phyloP scores from a whole-genome alignment of 2,329 filamentous ascomycete species.

The Grosmannia penicillata region DNA sequence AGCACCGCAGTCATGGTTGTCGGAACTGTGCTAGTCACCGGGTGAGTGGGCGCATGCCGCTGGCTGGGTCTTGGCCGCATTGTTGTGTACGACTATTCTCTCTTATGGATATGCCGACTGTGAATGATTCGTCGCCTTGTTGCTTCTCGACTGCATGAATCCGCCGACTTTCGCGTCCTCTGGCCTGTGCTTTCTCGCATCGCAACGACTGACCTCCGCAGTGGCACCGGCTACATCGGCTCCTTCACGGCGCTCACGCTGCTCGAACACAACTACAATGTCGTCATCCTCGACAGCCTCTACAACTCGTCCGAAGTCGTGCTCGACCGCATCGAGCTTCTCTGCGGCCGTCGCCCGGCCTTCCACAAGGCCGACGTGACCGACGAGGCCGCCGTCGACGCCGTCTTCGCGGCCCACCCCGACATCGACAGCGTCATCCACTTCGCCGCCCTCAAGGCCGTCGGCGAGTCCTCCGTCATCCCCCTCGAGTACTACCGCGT shows the following conservation, averaged over 20 bases:
- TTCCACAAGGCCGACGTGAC: slow-evolving; percentile 86
- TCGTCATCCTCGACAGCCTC: slow-evolving; percentile 89
- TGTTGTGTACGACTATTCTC: too few species aligned
- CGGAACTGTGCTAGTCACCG: slow-evolving; percentile 82
- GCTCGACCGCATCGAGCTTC: slow-evolving; percentile 87
- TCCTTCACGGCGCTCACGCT: slow-evolving; percentile 91
- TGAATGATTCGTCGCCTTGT: neutral
- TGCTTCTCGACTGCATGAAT: neutral
- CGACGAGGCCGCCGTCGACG: slow-evolving; percentile 67
- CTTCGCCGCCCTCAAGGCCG: slow-evolving; percentile 96
- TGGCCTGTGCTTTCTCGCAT: neutral
- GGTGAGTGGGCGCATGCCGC: slow-evolving; percentile 61
- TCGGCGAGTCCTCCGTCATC: slow-evolving; percentile 86
- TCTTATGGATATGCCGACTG: neutral
- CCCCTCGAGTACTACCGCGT: slow-evolving; percentile 96
- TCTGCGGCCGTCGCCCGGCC: slow-evolving; percentile 71
- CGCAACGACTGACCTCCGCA: slow-evolving; percentile 27
- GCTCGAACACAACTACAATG: slow-evolving; percentile 87
- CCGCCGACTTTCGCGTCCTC: neutral
- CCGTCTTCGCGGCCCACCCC: slow-evolving; percentile 76
- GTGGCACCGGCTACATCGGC: slow-evolving; percentile 97
- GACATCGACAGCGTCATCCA: slow-evolving; percentile 97
- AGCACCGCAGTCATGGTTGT: slow-evolving; percentile 50
- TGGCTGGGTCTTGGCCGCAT: too few species aligned
- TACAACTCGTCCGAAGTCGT: slow-evolving; percentile 93